Percentiles rank a stretch among this genome's conserved stretches.
phyloP scores from a whole-genome alignment of 768 basidiomycete genomes.

The Macrolepiota dolichaula region DNA sequence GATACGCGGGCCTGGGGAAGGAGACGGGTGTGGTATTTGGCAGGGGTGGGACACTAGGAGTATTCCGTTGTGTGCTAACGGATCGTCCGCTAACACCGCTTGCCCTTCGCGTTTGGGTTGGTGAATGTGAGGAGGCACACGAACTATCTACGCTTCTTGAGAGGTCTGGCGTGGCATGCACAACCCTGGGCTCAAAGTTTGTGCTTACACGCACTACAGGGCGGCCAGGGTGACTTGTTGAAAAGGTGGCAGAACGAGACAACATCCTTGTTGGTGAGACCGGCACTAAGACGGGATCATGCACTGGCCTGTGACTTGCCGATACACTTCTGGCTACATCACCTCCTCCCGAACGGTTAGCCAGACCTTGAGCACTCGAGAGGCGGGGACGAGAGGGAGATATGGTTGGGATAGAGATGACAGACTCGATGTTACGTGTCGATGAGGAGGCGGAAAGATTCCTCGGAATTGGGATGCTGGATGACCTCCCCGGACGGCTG shows the following conservation, averaged over 20 bases:
- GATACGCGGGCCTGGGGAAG: slow-evolving; percentile 70
- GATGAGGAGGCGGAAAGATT: slow-evolving; percentile 41
- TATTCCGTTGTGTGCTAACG: slow-evolving; percentile 22
- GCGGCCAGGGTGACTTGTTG: slow-evolving; percentile 26
- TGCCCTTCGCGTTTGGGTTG: slow-evolving; percentile 18
- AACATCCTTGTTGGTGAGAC: slow-evolving; percentile 41
- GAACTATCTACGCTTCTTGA: slow-evolving; percentile 37
- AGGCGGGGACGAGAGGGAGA: slow-evolving; percentile 39
- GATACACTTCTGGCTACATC: slow-evolving; percentile 8
- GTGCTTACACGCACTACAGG: slow-evolving; percentile 20
- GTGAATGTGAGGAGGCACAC: slow-evolving; percentile 39
- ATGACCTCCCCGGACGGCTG: slow-evolving; percentile 52
- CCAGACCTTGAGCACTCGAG: slow-evolving; percentile 25
- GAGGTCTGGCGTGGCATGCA: slow-evolving; percentile 47
- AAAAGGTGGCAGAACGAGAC: slow-evolving; percentile 27
- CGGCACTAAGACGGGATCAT: slow-evolving; percentile 9
- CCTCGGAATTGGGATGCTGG: slow-evolving; percentile 68
- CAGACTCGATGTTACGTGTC: slow-evolving; percentile 59
- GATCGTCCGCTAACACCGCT: slow-evolving; percentile 17
- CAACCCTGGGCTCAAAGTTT: slow-evolving; percentile 64
- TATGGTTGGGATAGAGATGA: slow-evolving; percentile 59
- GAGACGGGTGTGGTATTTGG: slow-evolving; percentile 28
- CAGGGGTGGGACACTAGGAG: slow-evolving; percentile 23
- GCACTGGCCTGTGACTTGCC: slow-evolving; percentile 2
- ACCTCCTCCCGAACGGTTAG: not conserved